Conservation (phyloP, 2,329 filamentous ascomycete genomes). For the Aspergillus novoparasiticus region DNA sequence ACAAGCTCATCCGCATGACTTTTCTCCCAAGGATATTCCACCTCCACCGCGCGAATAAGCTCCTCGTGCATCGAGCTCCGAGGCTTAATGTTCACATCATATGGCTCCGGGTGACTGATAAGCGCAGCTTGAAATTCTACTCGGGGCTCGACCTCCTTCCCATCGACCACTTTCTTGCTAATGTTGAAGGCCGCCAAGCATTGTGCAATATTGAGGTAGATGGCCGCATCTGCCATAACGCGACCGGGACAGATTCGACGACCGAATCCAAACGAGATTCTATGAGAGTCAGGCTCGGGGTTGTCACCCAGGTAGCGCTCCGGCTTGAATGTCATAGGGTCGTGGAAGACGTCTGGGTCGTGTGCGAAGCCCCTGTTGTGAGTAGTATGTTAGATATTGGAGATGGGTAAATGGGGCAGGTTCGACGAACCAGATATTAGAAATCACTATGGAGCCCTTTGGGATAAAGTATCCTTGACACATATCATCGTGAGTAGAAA, state of each 20-base stretch:
- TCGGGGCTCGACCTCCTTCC: constrained; percentile 14
- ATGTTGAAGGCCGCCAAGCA: constrained; percentile 22
- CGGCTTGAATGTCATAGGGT: constrained; percentile 46
- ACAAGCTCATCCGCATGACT: constrained; percentile 15
- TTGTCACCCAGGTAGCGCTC: constrained; percentile 43
- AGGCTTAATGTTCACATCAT: constrained; percentile 13
- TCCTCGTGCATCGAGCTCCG: constrained; percentile 12
- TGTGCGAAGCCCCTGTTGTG: constrained; percentile 43
- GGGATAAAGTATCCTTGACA: constrained; percentile 33
- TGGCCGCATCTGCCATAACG: constrained; percentile 20
- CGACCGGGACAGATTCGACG: constrained; percentile 25
- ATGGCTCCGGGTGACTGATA: constrained; percentile 13
- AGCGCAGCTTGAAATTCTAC: constrained; percentile 20
- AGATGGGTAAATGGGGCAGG: too few relatives aligned
- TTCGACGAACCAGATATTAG: constrained; percentile 39
- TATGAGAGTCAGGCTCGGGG: constrained; percentile 42
- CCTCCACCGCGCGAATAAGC: constrained; percentile 14
- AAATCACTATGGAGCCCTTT: constrained; percentile 39
- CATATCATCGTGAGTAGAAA: constrained; percentile 24
- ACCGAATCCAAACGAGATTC: constrained; percentile 27
- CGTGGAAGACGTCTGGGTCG: constrained; percentile 38
- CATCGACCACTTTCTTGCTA: constrained; percentile 16
- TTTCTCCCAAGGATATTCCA: constrained; percentile 14
- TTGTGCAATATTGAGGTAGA: constrained; percentile 23
- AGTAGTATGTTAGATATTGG: background rate